phyloP scores from a whole-genome alignment of 1,139 yeast species.

The Yamadazyma sp. region DNA sequence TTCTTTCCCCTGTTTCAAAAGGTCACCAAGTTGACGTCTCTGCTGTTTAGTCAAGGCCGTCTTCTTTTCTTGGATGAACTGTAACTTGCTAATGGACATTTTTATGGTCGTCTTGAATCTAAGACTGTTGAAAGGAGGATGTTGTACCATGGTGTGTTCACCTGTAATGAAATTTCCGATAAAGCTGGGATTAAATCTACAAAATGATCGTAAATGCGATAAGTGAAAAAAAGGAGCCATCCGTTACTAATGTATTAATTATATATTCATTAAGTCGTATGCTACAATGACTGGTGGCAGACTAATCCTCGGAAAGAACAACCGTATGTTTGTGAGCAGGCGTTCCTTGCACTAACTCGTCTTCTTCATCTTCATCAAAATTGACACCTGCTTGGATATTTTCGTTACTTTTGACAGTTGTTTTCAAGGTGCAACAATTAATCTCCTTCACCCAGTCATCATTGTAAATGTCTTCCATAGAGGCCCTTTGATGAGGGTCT shows the following conservation, averaged over 20 bases:
- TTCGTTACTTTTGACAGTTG: slow-evolving; percentile 24
- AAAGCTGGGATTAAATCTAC: no score
- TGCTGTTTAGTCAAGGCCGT: slow-evolving; percentile 80
- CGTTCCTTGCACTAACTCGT: slow-evolving; percentile 34
- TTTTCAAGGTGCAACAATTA: slow-evolving; percentile 41
- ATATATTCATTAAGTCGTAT: slow-evolving; percentile 1
- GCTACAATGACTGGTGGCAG: not conserved
- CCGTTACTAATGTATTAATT: not conserved
- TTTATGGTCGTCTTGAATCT: slow-evolving; percentile 70
- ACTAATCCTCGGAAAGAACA: slow-evolving; percentile 22
- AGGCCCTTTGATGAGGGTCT: slow-evolving; percentile 68
- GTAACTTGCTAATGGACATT: slow-evolving; percentile 78
- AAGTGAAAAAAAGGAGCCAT: no score
- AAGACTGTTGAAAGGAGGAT: slow-evolving; percentile 33
- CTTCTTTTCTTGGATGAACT: slow-evolving; percentile 80
- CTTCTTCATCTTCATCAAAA: slow-evolving; percentile 43
- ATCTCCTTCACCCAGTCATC: slow-evolving; percentile 78
- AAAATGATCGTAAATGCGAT: slow-evolving; percentile 1
- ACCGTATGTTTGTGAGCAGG: slow-evolving; percentile 46
- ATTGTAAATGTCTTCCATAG: slow-evolving; percentile 61
- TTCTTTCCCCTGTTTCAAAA: slow-evolving; percentile 70
- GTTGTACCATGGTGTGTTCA: slow-evolving; percentile 17
- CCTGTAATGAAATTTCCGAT: not conserved
- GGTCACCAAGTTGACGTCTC: slow-evolving; percentile 72
- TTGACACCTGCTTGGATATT: slow-evolving; percentile 23